Conservation (phyloP, 2,329 filamentous ascomycete genomes). For the Macrophomina tecta region DNA sequence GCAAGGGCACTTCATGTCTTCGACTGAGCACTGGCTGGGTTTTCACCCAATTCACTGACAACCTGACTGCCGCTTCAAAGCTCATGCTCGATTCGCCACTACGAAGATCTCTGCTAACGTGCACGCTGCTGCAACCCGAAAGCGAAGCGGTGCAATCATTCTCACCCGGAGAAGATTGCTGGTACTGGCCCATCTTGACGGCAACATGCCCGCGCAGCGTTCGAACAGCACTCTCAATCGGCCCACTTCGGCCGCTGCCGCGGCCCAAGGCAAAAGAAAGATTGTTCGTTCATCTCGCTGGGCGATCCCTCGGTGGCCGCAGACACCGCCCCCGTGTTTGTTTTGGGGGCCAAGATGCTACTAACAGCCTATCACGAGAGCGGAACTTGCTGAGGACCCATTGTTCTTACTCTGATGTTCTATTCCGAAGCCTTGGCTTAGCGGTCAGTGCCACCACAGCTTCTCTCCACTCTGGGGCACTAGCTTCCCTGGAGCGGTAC, state of each 20-base stretch:
- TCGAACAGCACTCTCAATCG: not conserved
- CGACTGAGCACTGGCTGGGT: no score
- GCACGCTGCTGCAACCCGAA: not conserved
- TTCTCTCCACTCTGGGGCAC: no score
- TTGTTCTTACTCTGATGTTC: not conserved
- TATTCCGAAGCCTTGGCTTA: not conserved
- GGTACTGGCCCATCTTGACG: no score
- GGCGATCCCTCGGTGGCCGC: not conserved
- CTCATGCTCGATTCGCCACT: not conserved
- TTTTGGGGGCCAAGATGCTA: not conserved
- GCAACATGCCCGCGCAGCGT: no score
- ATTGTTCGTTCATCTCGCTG: not conserved
- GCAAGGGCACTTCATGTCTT: no score
- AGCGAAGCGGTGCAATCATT: not conserved
- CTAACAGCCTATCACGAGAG: not conserved
- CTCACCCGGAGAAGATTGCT: not conserved
- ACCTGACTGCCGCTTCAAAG: not conserved
- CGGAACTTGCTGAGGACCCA: not conserved
- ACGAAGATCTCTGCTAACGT: no score
- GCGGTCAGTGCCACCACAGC: not conserved
- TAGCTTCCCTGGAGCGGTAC: no score
- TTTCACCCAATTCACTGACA: not conserved
- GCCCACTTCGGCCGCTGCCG: not conserved
- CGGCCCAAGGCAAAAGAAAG: not conserved
- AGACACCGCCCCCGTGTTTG: not conserved